phyloP scores from a whole-genome alignment of 768 basidiomycete genomes.

The Tricholoma hemisulphureum region DNA sequence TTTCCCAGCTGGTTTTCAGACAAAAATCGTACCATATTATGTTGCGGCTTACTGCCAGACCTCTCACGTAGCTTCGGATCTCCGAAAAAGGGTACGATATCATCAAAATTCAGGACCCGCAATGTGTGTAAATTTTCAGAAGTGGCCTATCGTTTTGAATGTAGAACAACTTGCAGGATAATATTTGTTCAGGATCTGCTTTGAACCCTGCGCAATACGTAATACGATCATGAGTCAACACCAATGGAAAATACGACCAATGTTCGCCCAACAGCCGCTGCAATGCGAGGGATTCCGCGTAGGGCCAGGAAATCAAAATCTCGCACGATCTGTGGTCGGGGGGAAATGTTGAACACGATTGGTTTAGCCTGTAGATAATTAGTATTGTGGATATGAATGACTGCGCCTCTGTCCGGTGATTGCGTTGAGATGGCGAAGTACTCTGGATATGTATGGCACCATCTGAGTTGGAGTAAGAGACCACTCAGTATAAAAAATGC shows the following conservation, averaged over 20 bases:
- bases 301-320: slow-evolving; percentile 76
- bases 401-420: slow-evolving; percentile 58
- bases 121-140: too few relatives aligned
- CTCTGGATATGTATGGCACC: slow-evolving; percentile 74
- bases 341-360: slow-evolving; percentile 53
- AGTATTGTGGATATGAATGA: slow-evolving; percentile 67
- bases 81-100: too few relatives aligned
- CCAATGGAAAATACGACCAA: slow-evolving; percentile 64
- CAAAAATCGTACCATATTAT: too few relatives aligned
- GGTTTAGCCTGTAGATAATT: slow-evolving; percentile 65
- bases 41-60: too few relatives aligned
- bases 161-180: too few relatives aligned
- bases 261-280: slow-evolving; percentile 60
- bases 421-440: slow-evolving; percentile 75
- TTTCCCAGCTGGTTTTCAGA: too few relatives aligned
- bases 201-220: too few relatives aligned
- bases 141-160: too few relatives aligned
- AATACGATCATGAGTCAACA: slow-evolving; percentile 45
- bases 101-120: too few relatives aligned
- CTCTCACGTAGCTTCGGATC: too few relatives aligned
- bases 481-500: neutral
- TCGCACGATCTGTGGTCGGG: slow-evolving; percentile 62
- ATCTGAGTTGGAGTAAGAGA: slow-evolving; percentile 40
- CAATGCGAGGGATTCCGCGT: slow-evolving; percentile 63
- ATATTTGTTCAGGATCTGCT: too few relatives aligned